A percentile compares a stretch with the other conserved stretches of the same genome.
These are phyloP conservation scores for Gossypium ekmanianum DNA, from an alignment of 345 rosid genomes.

Conservation along the genomic window DNA sequence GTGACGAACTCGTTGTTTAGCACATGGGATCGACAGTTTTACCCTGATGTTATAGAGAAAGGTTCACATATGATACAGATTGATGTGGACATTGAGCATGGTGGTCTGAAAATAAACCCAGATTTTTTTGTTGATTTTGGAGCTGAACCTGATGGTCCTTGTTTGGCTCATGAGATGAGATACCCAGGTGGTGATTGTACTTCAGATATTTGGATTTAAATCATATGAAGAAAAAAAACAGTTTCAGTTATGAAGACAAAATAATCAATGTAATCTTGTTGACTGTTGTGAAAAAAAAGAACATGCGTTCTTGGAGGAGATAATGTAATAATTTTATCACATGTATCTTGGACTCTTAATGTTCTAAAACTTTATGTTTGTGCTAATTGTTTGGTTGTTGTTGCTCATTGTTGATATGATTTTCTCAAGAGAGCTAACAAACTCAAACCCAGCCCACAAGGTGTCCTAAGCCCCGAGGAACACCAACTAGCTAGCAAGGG, in stretches of 20 bases:
- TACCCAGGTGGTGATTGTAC: conserved; percentile 99
- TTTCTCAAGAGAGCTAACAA: too few relatives aligned
- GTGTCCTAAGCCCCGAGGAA: too few relatives aligned
- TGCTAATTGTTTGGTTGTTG: too few relatives aligned
- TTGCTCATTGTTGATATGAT: too few relatives aligned
- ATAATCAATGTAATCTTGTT: neutral
- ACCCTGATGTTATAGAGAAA: conserved; percentile 65
- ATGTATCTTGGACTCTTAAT: too few relatives aligned
- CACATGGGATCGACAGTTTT: conserved; percentile 81
- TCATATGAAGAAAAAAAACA: neutral
- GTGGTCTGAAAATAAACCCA: conserved; percentile 65
- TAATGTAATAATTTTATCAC: too few relatives aligned
- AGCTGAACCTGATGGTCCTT: conserved; percentile 79
- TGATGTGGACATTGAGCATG: conserved; percentile 69
- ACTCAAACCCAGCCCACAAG: too few relatives aligned
- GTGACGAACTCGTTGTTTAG: conserved; percentile 90
- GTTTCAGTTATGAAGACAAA: neutral
- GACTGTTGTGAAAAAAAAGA: neutral
- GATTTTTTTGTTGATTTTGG: conserved; percentile 80
- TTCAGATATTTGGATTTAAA: conserved; percentile 78
- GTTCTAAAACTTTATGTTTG: too few relatives aligned
- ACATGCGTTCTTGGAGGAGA: too few relatives aligned
- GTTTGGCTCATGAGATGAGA: conserved; percentile 95
- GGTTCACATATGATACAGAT: conserved; percentile 90
- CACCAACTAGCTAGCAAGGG: too few relatives aligned